Percentiles rank a stretch among this genome's conserved stretches.
Evolutionary conservation across 2,329 filamentous ascomycete species (phyloP).

Genomic region (Clonostachys chloroleuca): DNA sequence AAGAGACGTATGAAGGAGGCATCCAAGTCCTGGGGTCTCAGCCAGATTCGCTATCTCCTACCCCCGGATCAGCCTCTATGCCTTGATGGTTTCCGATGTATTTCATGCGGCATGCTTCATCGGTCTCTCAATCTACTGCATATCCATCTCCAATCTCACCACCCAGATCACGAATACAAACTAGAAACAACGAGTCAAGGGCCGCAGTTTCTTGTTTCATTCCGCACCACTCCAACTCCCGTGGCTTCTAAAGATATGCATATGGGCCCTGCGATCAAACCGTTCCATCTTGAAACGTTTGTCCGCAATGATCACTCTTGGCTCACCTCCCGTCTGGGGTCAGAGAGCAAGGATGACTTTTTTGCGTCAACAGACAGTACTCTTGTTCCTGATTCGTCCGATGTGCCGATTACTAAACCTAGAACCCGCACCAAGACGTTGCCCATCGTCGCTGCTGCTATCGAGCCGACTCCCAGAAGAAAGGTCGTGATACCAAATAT

Average conservation of each 20-base stretch:
- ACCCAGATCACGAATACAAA: constrained; percentile 39
- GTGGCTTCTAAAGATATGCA: constrained; percentile 31
- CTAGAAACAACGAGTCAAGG: constrained; percentile 26
- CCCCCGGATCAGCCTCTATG: constrained; percentile 36
- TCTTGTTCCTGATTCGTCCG: constrained; percentile 1
- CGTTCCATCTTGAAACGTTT: constrained; percentile 39
- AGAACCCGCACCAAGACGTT: not conserved
- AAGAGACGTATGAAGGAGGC: constrained; percentile 25
- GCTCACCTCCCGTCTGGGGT: constrained; percentile 33
- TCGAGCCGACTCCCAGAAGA: not conserved
- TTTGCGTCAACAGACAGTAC: constrained; percentile 6
- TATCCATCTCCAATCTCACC: constrained; percentile 38
- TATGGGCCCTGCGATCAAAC: constrained; percentile 32
- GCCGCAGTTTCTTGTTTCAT: constrained; percentile 32
- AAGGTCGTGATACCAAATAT: constrained; percentile 42
- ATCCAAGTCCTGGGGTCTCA: constrained; percentile 23
- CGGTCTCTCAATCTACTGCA: constrained; percentile 41
- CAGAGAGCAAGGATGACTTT: constrained; percentile 18
- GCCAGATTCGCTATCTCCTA: constrained; percentile 39
- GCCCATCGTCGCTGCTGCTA: constrained; percentile 10
- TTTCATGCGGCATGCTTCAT: constrained; percentile 43
- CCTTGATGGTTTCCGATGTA: constrained; percentile 44
- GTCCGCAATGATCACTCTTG: constrained; percentile 40
- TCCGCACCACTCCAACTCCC: constrained; percentile 14
- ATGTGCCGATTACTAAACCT: constrained; percentile 3